Conservation (phyloP, 1,139 yeast genomes). For the Yarrowia galli region DNA sequence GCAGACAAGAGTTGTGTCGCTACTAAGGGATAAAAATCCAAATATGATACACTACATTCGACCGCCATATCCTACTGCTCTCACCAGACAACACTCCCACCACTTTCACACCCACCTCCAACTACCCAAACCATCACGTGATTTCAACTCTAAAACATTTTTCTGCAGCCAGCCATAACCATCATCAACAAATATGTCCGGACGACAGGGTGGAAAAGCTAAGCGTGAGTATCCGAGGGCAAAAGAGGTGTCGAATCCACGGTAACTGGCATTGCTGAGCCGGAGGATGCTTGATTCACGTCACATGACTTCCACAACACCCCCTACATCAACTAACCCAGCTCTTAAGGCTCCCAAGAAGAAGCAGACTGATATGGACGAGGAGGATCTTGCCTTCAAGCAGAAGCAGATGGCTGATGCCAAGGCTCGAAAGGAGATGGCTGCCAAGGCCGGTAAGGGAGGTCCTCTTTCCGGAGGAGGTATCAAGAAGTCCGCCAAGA, state of each 20-base stretch:
- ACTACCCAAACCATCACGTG: constrained; percentile 2
- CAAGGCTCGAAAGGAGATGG: constrained; percentile 89
- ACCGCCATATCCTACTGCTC: too few species aligned
- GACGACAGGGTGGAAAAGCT: constrained; percentile 57
- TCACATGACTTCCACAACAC: neutral
- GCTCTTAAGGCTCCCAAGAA: constrained; percentile 54
- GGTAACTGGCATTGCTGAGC: too few species aligned
- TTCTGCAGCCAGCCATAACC: constrained; percentile 10
- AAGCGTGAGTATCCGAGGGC: constrained; percentile 52
- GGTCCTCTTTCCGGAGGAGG: constrained; percentile 95
- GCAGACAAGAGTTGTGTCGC: too few species aligned
- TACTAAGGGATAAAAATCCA: too few species aligned
- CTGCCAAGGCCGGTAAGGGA: constrained; percentile 84
- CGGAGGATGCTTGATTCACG: too few species aligned
- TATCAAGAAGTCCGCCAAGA: constrained; percentile 68
- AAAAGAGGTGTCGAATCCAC: neutral
- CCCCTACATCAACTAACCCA: constrained; percentile 36
- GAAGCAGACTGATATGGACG: constrained; percentile 76
- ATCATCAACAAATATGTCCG: constrained; percentile 53
- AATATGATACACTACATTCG: too few species aligned
- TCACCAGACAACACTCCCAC: too few species aligned
- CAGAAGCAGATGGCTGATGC: constrained; percentile 95
- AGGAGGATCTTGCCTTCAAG: constrained; percentile 88
- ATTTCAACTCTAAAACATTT: constrained; percentile 4
- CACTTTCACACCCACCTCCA: too few species aligned